Base-by-base conservation (phyloP, 2,329 filamentous ascomycete genomes). In the Zymoseptoria pseudotritici region DNA sequence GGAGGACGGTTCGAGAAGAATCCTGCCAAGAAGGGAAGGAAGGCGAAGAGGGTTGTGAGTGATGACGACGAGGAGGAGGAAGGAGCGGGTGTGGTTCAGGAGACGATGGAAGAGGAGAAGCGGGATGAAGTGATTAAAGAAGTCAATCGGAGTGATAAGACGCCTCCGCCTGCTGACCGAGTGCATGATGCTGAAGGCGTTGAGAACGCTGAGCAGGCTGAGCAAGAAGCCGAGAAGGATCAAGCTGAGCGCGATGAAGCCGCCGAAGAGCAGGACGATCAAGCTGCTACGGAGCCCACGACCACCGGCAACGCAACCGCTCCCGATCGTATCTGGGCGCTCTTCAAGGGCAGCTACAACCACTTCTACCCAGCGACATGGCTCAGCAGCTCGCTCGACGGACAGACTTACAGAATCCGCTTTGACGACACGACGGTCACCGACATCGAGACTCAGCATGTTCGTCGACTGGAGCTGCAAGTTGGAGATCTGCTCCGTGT, bases 281-380 rank as follows among this genome's bases (percentile, higher is more conserved):
- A 50, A n/a, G 46, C 3, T 29, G 42, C 36, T 9, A 36, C 51
- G 2, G 31, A 46, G 13, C n/a, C 49, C 9, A 51, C 13, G 24
- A 22, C 8, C 9, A 26, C 53, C 11, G 50, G 24, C 13, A 53
- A 2, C n/a, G 54, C 9, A 29, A 56, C 11, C 19, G 65, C 64
- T 11, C 78, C 79, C 4, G 80, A 82, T 57, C 78, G 84, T 61
- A 78, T 86, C 0, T 78, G 86, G 62, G 83, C 84, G 7, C 75
- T 77, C 26, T 87, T 84, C 78, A 83, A 79, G 63, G 75, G 75
- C n/a, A 79, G 75, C 54, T 67, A 55, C 51, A 78, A 78, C 57
- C 77, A 74, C n/a, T 86, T 81, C 68, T 85, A 84, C 67, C 83
- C 84, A 54, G 84, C 82, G 8, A 83, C 79, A n/a, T 86, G 80